These are phyloP conservation scores for Comarum palustre DNA, from an alignment of 306 rosid species.

Conservation along the genomic window DNA sequence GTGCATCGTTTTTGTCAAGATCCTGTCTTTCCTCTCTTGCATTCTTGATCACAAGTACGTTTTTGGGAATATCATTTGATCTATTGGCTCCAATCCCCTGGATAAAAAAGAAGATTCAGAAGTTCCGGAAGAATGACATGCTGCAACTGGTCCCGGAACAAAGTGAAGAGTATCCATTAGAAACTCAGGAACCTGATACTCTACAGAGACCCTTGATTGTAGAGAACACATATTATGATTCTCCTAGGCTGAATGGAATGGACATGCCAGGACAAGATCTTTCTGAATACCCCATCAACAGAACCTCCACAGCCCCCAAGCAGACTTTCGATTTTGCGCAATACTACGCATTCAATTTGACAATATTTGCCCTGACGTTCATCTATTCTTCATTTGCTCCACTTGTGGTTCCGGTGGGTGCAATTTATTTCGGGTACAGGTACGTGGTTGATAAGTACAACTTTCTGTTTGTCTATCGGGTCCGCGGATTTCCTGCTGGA, in stretches of 20 bases:
- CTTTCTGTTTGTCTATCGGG: slow-evolving; percentile 85
- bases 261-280: slow-evolving; percentile 70
- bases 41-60: slow-evolving; percentile 81
- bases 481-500: slow-evolving; percentile 91
- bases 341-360: slow-evolving; percentile 87
- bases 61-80: slow-evolving; percentile 92
- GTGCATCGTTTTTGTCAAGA: slow-evolving; percentile 78
- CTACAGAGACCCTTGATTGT: slow-evolving; percentile 66
- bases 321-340: slow-evolving; percentile 95
- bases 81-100: slow-evolving; percentile 93
- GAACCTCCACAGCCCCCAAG: slow-evolving; percentile 81
- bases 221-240: slow-evolving; percentile 45
- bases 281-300: slow-evolving; percentile 61
- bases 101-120: slow-evolving; percentile 76
- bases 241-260: slow-evolving; percentile 43
- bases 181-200: slow-evolving; percentile 61
- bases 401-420: slow-evolving; percentile 89
- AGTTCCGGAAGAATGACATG: slow-evolving; percentile 89
- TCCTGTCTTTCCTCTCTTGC: slow-evolving; percentile 98
- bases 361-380: slow-evolving; percentile 87
- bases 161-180: slow-evolving; percentile 75
- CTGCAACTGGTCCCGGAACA: slow-evolving; percentile 90
- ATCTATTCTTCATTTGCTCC: slow-evolving; percentile 85
- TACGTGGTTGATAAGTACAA: slow-evolving; percentile 95
- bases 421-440: slow-evolving; percentile 84